Evolutionary conservation across 148 eudicot species (phyloP), one percentile per base, ranked within the genome.

Genomic region (Heliamphora exappendiculata): DNA sequence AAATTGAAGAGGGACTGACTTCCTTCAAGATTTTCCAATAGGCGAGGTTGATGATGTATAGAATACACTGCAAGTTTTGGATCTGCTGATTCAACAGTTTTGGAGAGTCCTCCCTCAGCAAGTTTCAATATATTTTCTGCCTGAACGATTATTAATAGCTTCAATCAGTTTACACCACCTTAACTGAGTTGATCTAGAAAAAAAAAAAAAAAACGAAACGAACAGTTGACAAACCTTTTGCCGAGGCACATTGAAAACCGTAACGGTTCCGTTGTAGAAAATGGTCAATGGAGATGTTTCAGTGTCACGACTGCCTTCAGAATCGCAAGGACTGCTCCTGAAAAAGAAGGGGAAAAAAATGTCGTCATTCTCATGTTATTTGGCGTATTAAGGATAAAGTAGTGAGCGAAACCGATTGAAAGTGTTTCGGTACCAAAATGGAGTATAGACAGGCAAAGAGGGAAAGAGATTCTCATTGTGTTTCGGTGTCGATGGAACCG

Each of bases 221-320:
- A 24, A 41, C 11, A 55, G 13, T 20, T 4, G n/a, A 45, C 13
- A 12, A 31, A 88, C 91, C 80, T 86, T 75, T 47, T 78, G 71
- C 9, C 49, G 81, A 14, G 91, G 76, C 24, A 89, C 81, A 80
- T 91, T 82, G 67, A 85, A 85, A 17, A 89, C 93, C 2, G 86
- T 13, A 29, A 89, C 91, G 36, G 68, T 75, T 20, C 96, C 90
- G 29, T 89, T 85, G 82, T 84, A 89, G 78, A 89, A 89, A 45
- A 91, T 88, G 0, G 96, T 91, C 84, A 91, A 24, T 16, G 53
- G 54, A 77, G 74, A 54, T 1, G 74, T 49, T 31, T 70, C 59
- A 0, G 91, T 85, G 28, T n/a, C n/a, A n/a, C 82, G 64, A 16
- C 57, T 57, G 17, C 72, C 50, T 41, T 59, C 81, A 5, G 16